phyloP scores from a whole-genome alignment of 768 basidiomycete species.

The Lactifluus piperatus region DNA sequence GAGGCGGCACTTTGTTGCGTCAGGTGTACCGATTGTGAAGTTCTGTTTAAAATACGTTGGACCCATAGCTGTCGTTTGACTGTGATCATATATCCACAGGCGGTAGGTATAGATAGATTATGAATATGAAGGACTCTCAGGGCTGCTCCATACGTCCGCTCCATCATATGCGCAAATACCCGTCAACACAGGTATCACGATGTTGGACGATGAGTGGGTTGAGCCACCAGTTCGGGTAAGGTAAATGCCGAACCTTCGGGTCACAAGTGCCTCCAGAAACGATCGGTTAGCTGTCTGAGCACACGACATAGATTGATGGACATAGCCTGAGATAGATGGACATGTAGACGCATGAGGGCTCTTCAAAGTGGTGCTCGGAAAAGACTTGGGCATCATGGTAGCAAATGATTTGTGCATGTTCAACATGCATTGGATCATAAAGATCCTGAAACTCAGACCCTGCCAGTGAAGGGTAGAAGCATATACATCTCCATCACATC shows the following conservation, averaged over 20 bases:
- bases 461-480: background rate
- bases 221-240: constrained; percentile 13
- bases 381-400: background rate
- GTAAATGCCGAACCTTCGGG: constrained; percentile 4
- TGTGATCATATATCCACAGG: background rate
- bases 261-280: background rate
- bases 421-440: background rate
- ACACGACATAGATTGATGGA: constrained; percentile 1
- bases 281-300: constrained; percentile 10
- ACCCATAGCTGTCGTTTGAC: constrained; percentile 1
- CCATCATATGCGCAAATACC: constrained; percentile 4
- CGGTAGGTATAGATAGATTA: background rate
- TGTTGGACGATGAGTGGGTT: too few relatives aligned
- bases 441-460: constrained; percentile 5
- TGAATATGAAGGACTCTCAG: too few relatives aligned
- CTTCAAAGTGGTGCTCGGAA: constrained; percentile 8
- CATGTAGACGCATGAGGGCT: background rate
- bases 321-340: too few relatives aligned
- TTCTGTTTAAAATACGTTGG: constrained; percentile 6
- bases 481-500: background rate
- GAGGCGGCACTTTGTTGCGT: background rate
- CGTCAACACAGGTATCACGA: constrained; percentile 5
- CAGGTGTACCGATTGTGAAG: background rate
- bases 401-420: background rate
- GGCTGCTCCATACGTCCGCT: too few relatives aligned